phyloP scores from a whole-genome alignment of 1,284 basidiomycete species.

The Limonomyces culmigenus region DNA sequence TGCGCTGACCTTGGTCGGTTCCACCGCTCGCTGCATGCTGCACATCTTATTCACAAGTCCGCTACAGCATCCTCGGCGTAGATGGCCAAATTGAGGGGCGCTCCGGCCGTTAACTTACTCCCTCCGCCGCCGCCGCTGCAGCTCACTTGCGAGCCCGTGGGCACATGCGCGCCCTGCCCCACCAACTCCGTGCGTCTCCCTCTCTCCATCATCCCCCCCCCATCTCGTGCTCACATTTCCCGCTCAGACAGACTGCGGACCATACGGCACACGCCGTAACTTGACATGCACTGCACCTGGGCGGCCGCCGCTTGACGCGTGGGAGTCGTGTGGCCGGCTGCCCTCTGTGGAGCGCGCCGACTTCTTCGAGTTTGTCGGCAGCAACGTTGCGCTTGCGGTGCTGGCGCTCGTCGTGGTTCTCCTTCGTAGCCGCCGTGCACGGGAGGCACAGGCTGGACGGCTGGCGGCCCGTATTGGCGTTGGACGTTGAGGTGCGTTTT shows the following conservation, averaged over 20 bases:
- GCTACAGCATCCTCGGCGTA: too few species aligned
- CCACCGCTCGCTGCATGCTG: too few species aligned
- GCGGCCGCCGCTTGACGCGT: slow-evolving; percentile 74
- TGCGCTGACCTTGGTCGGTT: too few species aligned
- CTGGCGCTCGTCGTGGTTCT: slow-evolving; percentile 50
- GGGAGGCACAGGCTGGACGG: slow-evolving; percentile 58
- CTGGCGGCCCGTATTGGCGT: slow-evolving; percentile 73
- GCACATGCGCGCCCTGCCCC: slow-evolving; percentile 73
- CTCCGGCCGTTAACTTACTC: too few species aligned
- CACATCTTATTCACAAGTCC: too few species aligned
- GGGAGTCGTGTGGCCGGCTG: slow-evolving; percentile 82
- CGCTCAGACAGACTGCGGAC: slow-evolving; percentile 7
- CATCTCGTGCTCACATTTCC: slow-evolving; percentile 10
- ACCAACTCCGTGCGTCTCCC: slow-evolving; percentile 43
- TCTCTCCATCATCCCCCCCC: slow-evolving; percentile 55
- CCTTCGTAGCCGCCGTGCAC: slow-evolving; percentile 48
- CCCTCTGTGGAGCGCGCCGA: slow-evolving; percentile 60
- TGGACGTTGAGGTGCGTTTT: too few species aligned
- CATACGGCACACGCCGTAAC: slow-evolving; percentile 14
- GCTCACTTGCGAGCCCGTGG: slow-evolving; percentile 57
- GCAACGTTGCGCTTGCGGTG: slow-evolving; percentile 58
- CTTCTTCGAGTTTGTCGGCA: slow-evolving; percentile 77
- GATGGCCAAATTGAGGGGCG: too few species aligned
- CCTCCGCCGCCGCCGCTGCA: not conserved
- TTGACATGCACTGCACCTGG: too few species aligned